These are phyloP conservation scores for Elsinoe batatas DNA, from an alignment of 2,329 filamentous ascomycete species.

Conservation along the genomic window DNA sequence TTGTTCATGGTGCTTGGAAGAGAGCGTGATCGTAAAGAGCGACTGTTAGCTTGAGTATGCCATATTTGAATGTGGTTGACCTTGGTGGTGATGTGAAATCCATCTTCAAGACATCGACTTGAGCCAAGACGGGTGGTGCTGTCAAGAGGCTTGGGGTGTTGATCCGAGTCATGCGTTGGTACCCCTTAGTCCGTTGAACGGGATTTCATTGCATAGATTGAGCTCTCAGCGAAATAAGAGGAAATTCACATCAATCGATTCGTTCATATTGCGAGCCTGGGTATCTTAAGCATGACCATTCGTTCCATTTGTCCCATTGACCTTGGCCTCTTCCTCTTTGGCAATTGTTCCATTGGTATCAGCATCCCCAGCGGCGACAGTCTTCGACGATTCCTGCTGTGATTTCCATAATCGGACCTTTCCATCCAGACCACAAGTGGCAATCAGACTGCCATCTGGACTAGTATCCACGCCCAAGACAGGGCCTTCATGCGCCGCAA, in stretches of 20 bases:
- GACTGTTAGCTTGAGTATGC: neutral
- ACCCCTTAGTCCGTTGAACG: no score
- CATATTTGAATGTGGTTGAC: neutral
- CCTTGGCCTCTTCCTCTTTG: neutral
- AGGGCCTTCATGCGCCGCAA: conserved; percentile 47
- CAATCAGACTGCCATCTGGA: conserved; percentile 43
- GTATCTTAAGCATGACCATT: conserved; percentile 12
- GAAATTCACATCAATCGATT: neutral
- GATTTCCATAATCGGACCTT: conserved; percentile 52
- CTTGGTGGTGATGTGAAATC: neutral
- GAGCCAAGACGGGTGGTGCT: no score
- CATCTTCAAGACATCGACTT: neutral
- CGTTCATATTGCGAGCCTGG: neutral
- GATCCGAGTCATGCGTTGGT: no score
- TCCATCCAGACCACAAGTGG: conserved; percentile 53
- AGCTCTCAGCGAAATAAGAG: no score
- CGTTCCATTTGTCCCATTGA: neutral
- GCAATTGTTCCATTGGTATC: neutral
- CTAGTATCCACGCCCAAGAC: conserved; percentile 53
- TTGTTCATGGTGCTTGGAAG: neutral
- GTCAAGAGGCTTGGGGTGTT: neutral
- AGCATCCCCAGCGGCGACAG: neutral
- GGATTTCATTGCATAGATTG: no score
- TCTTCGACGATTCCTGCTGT: neutral
- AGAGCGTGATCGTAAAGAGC: neutral